Percentiles rank a stretch among this genome's conserved stretches.
Evolutionary conservation across 805 yeast genomes (phyloP).

Genomic region (Cyberlindnera suaveolens): DNA sequence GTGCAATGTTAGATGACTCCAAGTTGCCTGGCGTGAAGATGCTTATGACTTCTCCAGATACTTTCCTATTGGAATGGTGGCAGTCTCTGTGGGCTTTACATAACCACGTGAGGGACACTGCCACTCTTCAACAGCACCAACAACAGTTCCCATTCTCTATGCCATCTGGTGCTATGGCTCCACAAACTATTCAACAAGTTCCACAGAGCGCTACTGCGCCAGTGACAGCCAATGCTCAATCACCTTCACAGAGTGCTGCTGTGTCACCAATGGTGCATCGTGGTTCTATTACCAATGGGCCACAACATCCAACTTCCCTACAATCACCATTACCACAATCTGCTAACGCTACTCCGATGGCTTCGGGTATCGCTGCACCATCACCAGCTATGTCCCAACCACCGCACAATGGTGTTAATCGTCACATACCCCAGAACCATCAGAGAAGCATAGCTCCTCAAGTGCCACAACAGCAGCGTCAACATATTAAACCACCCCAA

Average conservation of each 20-base stretch:
- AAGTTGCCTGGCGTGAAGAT: slow-evolving; percentile 30
- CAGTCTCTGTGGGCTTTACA: slow-evolving; percentile 43
- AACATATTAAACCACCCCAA: background rate
- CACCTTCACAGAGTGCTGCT: background rate
- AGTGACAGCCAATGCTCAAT: background rate
- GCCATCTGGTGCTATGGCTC: background rate
- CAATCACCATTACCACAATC: slow-evolving; percentile 22
- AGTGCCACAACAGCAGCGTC: slow-evolving; percentile 4
- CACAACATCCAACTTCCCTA: slow-evolving; percentile 8
- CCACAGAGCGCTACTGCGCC: background rate
- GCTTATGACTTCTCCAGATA: slow-evolving; percentile 37
- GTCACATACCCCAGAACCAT: slow-evolving; percentile 2
- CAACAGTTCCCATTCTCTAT: background rate
- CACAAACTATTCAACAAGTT: background rate
- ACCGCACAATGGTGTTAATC: background rate
- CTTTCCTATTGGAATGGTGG: slow-evolving; percentile 55
- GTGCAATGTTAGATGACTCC: slow-evolving; percentile 3
- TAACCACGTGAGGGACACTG: slow-evolving; percentile 33
- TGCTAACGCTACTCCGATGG: slow-evolving; percentile 12
- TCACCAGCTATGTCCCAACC: slow-evolving; percentile 10
- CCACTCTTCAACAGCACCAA: slow-evolving; percentile 10
- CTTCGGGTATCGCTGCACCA: slow-evolving; percentile 9
- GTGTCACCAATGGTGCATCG: slow-evolving; percentile 1
- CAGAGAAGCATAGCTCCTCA: slow-evolving; percentile 1
- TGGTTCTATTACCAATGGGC: background rate